phyloP scores from a whole-genome alignment of 1,139 yeast genomes.

The Candida tropicalis region DNA sequence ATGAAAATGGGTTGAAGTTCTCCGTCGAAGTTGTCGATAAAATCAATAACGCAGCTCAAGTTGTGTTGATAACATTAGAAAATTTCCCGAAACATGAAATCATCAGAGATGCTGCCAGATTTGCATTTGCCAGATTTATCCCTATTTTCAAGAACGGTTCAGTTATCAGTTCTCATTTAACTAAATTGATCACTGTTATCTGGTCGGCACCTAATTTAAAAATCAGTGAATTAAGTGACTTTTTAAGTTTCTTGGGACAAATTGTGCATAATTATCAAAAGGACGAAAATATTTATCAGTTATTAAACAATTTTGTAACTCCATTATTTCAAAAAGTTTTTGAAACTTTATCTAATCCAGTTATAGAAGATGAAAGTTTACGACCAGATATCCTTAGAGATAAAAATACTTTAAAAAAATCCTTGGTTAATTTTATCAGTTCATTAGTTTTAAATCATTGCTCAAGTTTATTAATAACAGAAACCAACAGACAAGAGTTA shows the following conservation, averaged over 20 bases:
- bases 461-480: slow-evolving; percentile 74
- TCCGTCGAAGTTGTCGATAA: slow-evolving; percentile 47
- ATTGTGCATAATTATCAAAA: slow-evolving; percentile 75
- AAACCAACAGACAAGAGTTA: slow-evolving; percentile 62
- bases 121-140: slow-evolving; percentile 83
- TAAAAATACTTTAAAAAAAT: slow-evolving; percentile 62
- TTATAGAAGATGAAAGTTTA: slow-evolving; percentile 24
- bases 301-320: slow-evolving; percentile 70
- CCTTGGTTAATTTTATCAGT: slow-evolving; percentile 69
- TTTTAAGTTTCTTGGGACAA: slow-evolving; percentile 85
- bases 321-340: slow-evolving; percentile 75
- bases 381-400: slow-evolving; percentile 61
- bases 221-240: slow-evolving; percentile 72
- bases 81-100: slow-evolving; percentile 65
- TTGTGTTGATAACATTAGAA: slow-evolving; percentile 81
- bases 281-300: slow-evolving; percentile 68
- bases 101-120: slow-evolving; percentile 84
- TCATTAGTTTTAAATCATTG: slow-evolving; percentile 76
- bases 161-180: slow-evolving; percentile 56
- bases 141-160: slow-evolving; percentile 54
- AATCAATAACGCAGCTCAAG: slow-evolving; percentile 76
- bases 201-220: slow-evolving; percentile 67
- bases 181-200: slow-evolving; percentile 72
- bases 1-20: slow-evolving; percentile 33
- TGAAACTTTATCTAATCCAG: slow-evolving; percentile 43